A percentile compares a stretch with the other conserved stretches of the same genome.
These are phyloP conservation scores for Aspergillus alliaceus DNA, from an alignment of 2,329 filamentous ascomycete species.

Conservation along the genomic window DNA sequence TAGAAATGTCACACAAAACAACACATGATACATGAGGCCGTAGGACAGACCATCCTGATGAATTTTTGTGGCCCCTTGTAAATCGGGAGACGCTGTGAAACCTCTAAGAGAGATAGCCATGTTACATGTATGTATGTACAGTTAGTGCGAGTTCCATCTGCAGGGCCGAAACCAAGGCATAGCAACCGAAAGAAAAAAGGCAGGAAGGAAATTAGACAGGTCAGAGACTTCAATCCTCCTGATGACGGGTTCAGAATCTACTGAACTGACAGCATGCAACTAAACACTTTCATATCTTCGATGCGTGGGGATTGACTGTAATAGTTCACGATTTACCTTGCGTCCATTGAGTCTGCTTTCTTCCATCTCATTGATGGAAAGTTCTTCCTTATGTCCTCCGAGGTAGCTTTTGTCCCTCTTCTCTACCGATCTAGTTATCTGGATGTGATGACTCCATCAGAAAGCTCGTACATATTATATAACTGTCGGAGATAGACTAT, in stretches of 20 bases:
- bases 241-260: neutral
- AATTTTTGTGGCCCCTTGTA: neutral
- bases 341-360: neutral
- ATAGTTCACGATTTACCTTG: neutral
- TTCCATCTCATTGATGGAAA: neutral
- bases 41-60: neutral
- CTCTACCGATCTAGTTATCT: neutral
- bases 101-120: neutral
- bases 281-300: neutral
- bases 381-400: neutral
- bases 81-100: neutral
- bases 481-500: neutral
- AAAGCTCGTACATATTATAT: neutral
- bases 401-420: neutral
- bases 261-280: neutral
- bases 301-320: neutral
- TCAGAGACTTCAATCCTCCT: neutral
- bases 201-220: conserved; percentile 6
- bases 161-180: neutral
- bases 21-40: neutral
- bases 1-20: neutral
- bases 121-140: neutral
- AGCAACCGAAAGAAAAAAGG: neutral
- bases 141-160: neutral
- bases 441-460: neutral